These are phyloP conservation scores for Fusarium nanum DNA, from an alignment of 2,329 filamentous ascomycete species.

Conservation along the genomic window DNA sequence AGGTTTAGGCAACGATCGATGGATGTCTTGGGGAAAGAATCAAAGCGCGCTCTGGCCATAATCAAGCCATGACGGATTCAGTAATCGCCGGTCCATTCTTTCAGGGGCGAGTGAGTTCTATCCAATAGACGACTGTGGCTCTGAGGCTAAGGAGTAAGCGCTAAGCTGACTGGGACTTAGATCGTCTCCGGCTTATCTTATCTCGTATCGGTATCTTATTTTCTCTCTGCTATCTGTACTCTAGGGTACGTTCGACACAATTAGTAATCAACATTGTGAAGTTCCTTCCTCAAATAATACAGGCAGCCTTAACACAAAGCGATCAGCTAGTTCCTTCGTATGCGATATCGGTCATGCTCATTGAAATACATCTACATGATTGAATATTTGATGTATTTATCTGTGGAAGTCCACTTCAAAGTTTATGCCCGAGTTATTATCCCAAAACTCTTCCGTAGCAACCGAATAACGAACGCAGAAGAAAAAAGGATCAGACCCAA, in stretches of 20 bases:
- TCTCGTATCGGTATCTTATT: background rate
- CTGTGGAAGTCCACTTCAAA: too few species aligned
- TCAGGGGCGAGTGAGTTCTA: background rate
- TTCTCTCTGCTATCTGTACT: rapidly evolving
- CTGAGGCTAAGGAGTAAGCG: background rate
- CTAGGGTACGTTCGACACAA: background rate
- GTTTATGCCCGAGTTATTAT: too few species aligned
- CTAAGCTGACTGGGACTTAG: background rate
- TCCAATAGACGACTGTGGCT: background rate
- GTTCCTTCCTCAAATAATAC: too few species aligned
- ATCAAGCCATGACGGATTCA: background rate
- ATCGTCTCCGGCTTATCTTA: background rate
- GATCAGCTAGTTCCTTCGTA: rapidly evolving
- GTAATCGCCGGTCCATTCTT: conserved; percentile 9
- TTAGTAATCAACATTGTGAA: too few species aligned
- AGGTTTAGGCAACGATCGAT: conserved; percentile 4
- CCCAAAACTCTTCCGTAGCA: too few species aligned
- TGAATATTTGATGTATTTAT: too few species aligned
- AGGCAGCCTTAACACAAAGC: rapidly evolving
- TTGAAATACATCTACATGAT: too few species aligned
- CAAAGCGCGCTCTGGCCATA: background rate
- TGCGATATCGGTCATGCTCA: too few species aligned
- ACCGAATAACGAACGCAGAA: too few species aligned
- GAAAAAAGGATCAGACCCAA: too few species aligned
- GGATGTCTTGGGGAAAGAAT: background rate